These are phyloP conservation scores for Clonostachys sp. DNA, from an alignment of 2,329 filamentous ascomycete genomes.

Conservation along the genomic window DNA sequence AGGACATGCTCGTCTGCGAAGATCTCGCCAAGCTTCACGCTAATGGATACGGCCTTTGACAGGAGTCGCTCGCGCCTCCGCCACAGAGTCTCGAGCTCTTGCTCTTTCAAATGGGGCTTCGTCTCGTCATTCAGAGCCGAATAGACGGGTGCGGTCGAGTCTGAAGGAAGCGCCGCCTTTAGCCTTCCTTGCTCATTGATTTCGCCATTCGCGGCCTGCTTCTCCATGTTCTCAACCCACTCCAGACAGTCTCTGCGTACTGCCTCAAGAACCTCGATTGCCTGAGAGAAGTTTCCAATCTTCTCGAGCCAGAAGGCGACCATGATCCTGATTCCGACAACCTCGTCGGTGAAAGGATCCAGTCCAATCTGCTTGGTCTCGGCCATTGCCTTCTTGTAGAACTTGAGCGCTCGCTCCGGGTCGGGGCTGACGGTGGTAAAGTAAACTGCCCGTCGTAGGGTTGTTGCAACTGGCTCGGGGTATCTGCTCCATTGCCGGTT, in stretches of 20 bases:
- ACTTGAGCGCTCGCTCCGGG: slow-evolving; percentile 71
- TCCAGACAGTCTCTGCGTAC: slow-evolving; percentile 63
- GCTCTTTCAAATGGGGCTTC: slow-evolving; percentile 9
- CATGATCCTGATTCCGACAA: slow-evolving; percentile 84
- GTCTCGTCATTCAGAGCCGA: slow-evolving; percentile 1
- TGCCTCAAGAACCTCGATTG: slow-evolving; percentile 75
- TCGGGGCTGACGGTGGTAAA: slow-evolving; percentile 76
- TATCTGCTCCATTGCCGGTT: slow-evolving; percentile 49
- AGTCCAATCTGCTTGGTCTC: slow-evolving; percentile 69
- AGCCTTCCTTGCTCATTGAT: slow-evolving; percentile 31
- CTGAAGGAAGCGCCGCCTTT: background rate
- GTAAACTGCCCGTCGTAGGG: slow-evolving; percentile 80
- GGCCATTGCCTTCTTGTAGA: slow-evolving; percentile 76
- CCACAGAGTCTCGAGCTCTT: slow-evolving; percentile 42
- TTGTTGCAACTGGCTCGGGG: slow-evolving; percentile 69
- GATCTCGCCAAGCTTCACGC: slow-evolving; percentile 79
- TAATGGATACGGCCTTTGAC: slow-evolving; percentile 69
- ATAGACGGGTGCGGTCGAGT: background rate
- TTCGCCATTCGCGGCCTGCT: slow-evolving; percentile 39
- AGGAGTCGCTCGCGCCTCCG: slow-evolving; percentile 62
- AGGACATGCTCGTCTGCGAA: slow-evolving; percentile 75
- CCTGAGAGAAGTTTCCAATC: slow-evolving; percentile 62
- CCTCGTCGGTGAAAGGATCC: slow-evolving; percentile 87
- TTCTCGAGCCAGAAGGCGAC: slow-evolving; percentile 77
- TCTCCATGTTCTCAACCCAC: slow-evolving; percentile 54